Base-by-base conservation (phyloP, 2,329 filamentous ascomycete genomes). In the Fusarium siculi region DNA sequence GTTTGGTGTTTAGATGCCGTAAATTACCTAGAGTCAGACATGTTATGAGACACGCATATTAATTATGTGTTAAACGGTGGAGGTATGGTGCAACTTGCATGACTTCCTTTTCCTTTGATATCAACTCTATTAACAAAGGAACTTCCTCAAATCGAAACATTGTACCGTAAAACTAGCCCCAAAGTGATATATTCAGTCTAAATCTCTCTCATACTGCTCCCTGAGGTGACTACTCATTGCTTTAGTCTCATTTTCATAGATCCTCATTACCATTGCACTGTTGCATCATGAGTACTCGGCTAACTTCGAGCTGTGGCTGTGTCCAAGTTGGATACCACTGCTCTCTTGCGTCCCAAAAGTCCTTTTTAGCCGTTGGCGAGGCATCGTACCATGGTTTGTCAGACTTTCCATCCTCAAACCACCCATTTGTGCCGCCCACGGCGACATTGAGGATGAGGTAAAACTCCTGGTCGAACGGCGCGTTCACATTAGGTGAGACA, bases 361-460 rank as follows among this genome's bases (percentile, higher is more conserved):
- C 93, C 76, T 88, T 89, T 81, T 87, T 89, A 12, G 93, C 93
- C 16, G 88, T 91, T 4, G 85, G 81, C 57, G 89, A 91, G 21
- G 80, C 84, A 79, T 96, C 92, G 37, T 94, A 86, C 94, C 94
- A 97, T 3, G 94, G 94, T 85, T 97, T 97, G 37, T 87, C 88
- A 46, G 86, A 87, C 74, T 87, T 84, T 25, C 91, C 90, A 79
- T 97, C 93, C 77, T 92, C 85, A 78, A 96, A 97, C 93, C 93
- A 97, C 42, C 93, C 93, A 74, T 95, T 95, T 28, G 91, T 94
- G 55, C 90, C 90, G 36, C 93, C 93, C 12, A 95, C 93, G 16
- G 90, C 93, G 7, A 95, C 85, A 77, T 93, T 93, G 63, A 96
- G 80, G 74, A 95, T 92, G 50, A 96, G 87, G 76, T 93, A 95